Base-by-base conservation (phyloP, 2,329 filamentous ascomycete genomes). In the Fusarium verticillioides region DNA sequence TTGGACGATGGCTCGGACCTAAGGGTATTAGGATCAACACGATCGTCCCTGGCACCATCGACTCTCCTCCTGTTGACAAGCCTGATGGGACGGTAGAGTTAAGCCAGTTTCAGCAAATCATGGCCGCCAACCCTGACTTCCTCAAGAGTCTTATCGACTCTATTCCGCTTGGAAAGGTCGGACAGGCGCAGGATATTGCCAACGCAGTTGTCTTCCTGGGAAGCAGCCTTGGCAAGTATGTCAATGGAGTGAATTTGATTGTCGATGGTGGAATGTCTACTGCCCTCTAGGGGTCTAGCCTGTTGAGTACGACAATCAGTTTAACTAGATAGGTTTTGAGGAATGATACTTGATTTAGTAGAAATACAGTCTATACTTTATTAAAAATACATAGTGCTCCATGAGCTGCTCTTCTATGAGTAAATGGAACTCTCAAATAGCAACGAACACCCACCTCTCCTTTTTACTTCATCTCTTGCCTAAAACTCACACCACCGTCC, bases 191-290 rank as follows among this genome's bases (percentile, higher is more conserved):
- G 32, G 78, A 79, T 18, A 32, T 77, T 1, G 76, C 78, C 0
- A 79, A 79, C 16, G 72, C 75, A 0, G 75, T 72, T 2, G 21
- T 79, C 2, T 79, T 78, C 18, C 28, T 79, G 7, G 74, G 72
- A 1, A 78, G 78, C 7, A 34, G 23, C 1, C 70, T 79, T 1
- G 70, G 76, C 2, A 72, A 58, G 28, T 79, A 70, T 23, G 70
- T 75, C 7, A 66, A 56, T 0, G 78, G 78, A 23, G 40, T 67
- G 0, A 77, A 67, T n/a, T 15, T 79, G 18, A 4, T 77, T 13
- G 46, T 79, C 3, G 78, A 79, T 60, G 78, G 78, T 4, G 73
- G 62, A 16, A 61, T 75, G 46, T 66, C 69, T 4, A 62, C 47
- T 18, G 5, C 30, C 0, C 30, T 75, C 1, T 72, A 13, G 36